Evolutionary conservation across 1,139 yeast species (phyloP).

Genomic region (Suhomyces chickasaworum): DNA sequence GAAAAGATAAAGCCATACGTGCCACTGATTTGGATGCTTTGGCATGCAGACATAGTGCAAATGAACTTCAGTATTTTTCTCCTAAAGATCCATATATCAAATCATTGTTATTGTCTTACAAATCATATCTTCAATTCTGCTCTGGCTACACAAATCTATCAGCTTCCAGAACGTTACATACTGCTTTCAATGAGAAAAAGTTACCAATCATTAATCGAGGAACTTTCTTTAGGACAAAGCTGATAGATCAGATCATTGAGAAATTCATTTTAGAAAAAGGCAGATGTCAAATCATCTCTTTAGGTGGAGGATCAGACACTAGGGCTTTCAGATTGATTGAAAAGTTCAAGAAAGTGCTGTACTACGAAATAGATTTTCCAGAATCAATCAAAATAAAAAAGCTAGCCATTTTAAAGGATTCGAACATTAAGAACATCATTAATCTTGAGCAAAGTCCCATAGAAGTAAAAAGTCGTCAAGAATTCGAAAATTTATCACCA

Average conservation of each 20-base stretch:
- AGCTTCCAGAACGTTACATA: conserved; percentile 43
- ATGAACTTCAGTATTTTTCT: conserved; percentile 51
- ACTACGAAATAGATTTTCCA: conserved; percentile 77
- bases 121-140: conserved; percentile 37
- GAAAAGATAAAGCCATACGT: conserved; percentile 54
- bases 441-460: conserved; percentile 16
- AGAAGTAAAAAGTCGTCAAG: conserved; percentile 22
- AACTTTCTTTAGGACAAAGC: conserved; percentile 71
- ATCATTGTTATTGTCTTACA: conserved; percentile 45
- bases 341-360: conserved; percentile 34
- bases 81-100: conserved; percentile 52
- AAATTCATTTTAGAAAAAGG: conserved; percentile 44
- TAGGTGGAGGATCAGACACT: conserved; percentile 98
- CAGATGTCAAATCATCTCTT: conserved; percentile 65
- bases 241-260: conserved; percentile 58
- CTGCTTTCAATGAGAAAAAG: conserved; percentile 49
- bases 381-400: conserved; percentile 64
- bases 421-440: conserved; percentile 24
- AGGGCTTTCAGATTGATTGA: conserved; percentile 58
- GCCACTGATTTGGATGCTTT: conserved; percentile 87
- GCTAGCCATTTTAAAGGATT: conserved; percentile 46
- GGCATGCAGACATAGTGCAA: conserved; percentile 68
- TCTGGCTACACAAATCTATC: conserved; percentile 44
- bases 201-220: conserved; percentile 83
- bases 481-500: conserved; percentile 27